Conservation (phyloP, 2,329 filamentous ascomycete species). For the Ascochyta clinopodiicola region DNA sequence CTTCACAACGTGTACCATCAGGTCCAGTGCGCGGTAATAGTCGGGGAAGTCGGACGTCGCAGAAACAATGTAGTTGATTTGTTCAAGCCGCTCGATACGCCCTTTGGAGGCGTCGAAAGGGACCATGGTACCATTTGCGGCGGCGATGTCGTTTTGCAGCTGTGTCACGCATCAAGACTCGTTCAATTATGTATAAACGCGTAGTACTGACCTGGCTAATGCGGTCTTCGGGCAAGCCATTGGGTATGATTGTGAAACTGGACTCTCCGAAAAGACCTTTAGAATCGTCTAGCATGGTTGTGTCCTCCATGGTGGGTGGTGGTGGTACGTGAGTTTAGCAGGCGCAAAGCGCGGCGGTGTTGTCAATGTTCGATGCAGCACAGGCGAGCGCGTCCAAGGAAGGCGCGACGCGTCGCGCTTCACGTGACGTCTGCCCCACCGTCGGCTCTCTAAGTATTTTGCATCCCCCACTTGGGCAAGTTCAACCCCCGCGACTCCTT, state of each 20-base stretch:
- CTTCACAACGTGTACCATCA: conserved; percentile 84
- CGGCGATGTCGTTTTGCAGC: conserved; percentile 55
- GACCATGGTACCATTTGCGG: conserved; percentile 58
- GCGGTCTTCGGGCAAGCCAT: conserved; percentile 40
- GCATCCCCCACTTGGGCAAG: not conserved
- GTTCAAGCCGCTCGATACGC: conserved; percentile 48
- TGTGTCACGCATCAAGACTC: conserved; percentile 37
- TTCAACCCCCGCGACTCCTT: no score
- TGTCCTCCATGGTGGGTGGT: conserved; percentile 40
- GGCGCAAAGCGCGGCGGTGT: conserved; percentile 11
- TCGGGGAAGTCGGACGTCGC: conserved; percentile 90
- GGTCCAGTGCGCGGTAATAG: conserved; percentile 75
- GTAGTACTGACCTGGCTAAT: conserved; percentile 36
- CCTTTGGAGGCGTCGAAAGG: conserved; percentile 49
- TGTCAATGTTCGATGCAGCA: not conserved
- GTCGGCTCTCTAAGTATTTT: not conserved
- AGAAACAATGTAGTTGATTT: conserved; percentile 71
- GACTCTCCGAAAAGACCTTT: conserved; percentile 49
- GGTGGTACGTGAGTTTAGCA: conserved; percentile 7
- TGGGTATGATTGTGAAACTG: conserved; percentile 54
- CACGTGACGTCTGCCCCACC: conserved; percentile 7
- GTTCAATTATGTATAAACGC: conserved; percentile 17
- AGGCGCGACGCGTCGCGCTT: conserved; percentile 13
- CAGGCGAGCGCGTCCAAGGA: conserved; percentile 8
- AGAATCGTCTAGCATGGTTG: conserved; percentile 37